Evolutionary conservation across 202 grass and related monocot species (phyloP).

Genomic region (Miscanthus sacchariflorus): DNA sequence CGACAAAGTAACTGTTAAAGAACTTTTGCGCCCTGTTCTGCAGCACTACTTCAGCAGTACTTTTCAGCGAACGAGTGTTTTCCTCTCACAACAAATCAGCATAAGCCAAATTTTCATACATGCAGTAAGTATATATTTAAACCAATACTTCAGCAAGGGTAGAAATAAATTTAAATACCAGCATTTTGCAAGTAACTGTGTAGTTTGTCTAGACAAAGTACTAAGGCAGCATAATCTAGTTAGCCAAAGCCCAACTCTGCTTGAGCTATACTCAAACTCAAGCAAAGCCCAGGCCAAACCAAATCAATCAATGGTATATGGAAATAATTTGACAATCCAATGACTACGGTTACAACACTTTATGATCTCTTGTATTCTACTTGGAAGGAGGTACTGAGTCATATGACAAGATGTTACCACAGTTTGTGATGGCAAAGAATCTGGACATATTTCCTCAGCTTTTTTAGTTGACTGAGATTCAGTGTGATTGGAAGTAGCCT

Average conservation of each 20-base stretch:
- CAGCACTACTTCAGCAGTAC: too few relatives aligned
- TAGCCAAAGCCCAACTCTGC: not conserved
- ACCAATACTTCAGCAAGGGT: slow-evolving; percentile 9
- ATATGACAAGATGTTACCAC: slow-evolving; percentile 44
- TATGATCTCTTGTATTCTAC: not conserved
- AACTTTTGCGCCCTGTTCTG: too few relatives aligned
- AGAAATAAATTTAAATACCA: slow-evolving; percentile 9
- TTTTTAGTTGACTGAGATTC: slow-evolving; percentile 48
- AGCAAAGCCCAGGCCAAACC: not conserved
- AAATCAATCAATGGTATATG: not conserved
- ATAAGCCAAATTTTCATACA: not conserved
- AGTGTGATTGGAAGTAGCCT: slow-evolving; percentile 42
- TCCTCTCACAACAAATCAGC: too few relatives aligned
- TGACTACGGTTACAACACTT: not conserved
- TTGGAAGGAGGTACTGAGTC: slow-evolving; percentile 24
- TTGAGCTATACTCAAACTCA: not conserved
- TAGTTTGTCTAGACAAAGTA: not conserved
- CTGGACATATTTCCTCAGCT: slow-evolving; percentile 44
- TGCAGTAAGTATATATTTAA: slow-evolving; percentile 1
- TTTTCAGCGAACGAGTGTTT: too few relatives aligned
- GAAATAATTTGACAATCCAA: not conserved
- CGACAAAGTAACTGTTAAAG: not conserved
- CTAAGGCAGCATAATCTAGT: not conserved
- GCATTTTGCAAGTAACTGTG: not conserved
- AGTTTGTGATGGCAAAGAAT: slow-evolving; percentile 47